Base-by-base conservation (phyloP, 306 rosid species). In the Alnus rubra region DNA sequence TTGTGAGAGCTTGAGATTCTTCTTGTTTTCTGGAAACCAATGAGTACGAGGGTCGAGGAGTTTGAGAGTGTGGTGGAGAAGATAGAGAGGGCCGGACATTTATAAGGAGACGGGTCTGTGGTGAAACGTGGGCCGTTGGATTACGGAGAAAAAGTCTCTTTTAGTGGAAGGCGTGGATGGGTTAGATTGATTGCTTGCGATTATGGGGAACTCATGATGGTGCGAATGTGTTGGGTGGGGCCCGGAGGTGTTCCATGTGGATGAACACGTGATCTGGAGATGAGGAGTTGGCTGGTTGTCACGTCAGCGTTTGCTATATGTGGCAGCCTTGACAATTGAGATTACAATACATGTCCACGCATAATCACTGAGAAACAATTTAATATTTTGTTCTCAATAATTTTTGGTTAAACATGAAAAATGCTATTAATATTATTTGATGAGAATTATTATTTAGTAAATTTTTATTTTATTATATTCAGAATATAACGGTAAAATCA, bases 81-180 rank as follows among this genome's bases (percentile, higher is more conserved):
- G 60, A 31, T 35, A 35, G 45, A 31, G 35, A 35, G 45, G 45
- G 45, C 45, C 45, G 62, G 52, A 64, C 69, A 78, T 79, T 82
- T 81, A 87, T 78, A 82, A 4, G 1, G 74, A 9, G 30, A 10
- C 8, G 35, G 42, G 37, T 16, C 63, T 39, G 74, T 71, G 76
- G 80, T 76, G 71, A 70, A 45, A 87, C 30, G 31, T 70, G 67
- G 75, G 19, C 87, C 83, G 87, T 78, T 42, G 1, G 89, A 86
- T 80, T n/a, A 13, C 28, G 72, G 68, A 37, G 14, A 7, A 54
- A 73, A 59, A 18, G 44, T n/a, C 5, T 33, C 28, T 2, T 5
- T 56, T 30, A 3, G 14, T 78, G 31, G 48, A 30, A 78, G 42
- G 49, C 37, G 52, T 33, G 13, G 76, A 54, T 30, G 33, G 35